Conservation (phyloP, 2,329 filamentous ascomycete species). For the Trichoderma atroviride region DNA sequence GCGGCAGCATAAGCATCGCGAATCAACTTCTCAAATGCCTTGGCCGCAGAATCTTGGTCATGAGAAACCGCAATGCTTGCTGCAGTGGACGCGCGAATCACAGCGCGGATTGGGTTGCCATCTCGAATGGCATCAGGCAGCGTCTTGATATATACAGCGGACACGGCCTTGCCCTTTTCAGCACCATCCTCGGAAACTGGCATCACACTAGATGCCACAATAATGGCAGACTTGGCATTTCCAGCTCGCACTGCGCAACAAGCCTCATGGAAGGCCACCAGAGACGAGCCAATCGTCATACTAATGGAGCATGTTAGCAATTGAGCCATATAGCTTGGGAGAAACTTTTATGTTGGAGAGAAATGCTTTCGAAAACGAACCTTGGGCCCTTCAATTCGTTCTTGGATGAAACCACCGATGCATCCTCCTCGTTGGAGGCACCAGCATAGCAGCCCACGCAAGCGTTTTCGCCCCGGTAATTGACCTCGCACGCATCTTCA, state of each 20-base stretch:
- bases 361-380: not conserved
- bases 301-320: not conserved
- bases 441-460: constrained; percentile 38
- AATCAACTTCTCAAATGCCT: constrained; percentile 8
- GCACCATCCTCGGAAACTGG: not conserved
- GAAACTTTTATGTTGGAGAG: not conserved
- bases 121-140: constrained; percentile 45
- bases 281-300: not conserved
- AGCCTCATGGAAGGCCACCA: constrained; percentile 24
- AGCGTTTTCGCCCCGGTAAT: constrained; percentile 33
- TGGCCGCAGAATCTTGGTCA: not conserved
- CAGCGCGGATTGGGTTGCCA: constrained; percentile 42
- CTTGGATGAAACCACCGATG: constrained; percentile 3
- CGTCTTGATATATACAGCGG: constrained; percentile 45
- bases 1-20: constrained; percentile 11
- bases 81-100: constrained; percentile 37
- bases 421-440: constrained; percentile 33
- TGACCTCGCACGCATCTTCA: constrained; percentile 35
- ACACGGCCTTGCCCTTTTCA: constrained; percentile 42
- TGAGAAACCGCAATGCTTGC: constrained; percentile 39
- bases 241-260: constrained; percentile 21
- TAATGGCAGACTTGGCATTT: constrained; percentile 17
- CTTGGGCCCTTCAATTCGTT: constrained; percentile 18
- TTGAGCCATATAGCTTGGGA: not conserved
- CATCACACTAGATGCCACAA: constrained; percentile 2